A percentile compares a stretch with the other conserved stretches of the same genome.
Conservation (phyloP, 352 stramenopile genomes). For the Phytophthora uliginosa region DNA sequence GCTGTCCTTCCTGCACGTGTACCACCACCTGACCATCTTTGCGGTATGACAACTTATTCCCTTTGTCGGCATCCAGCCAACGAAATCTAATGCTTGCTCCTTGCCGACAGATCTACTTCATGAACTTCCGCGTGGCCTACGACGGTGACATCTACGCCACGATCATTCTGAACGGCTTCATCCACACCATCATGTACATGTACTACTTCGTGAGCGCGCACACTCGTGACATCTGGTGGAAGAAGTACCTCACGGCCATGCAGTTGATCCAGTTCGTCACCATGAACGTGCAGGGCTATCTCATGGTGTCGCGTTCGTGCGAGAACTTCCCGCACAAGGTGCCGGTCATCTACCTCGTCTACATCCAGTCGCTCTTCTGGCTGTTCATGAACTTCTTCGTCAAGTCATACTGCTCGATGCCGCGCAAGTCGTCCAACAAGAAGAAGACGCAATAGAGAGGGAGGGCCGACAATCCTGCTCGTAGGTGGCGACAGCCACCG, state of each 20-base stretch:
- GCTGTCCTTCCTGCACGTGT: constrained; percentile 98
- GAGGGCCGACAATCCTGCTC: constrained; percentile 5
- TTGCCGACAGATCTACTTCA: constrained; percentile 92
- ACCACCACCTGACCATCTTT: constrained; percentile 99
- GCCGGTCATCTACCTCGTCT: constrained; percentile 93
- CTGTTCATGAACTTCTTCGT: constrained; percentile 99
- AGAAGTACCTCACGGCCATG: constrained; percentile 96
- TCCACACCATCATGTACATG: constrained; percentile 99
- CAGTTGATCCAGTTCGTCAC: constrained; percentile 97
- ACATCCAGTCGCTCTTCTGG: constrained; percentile 87
- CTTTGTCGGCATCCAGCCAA: not conserved
- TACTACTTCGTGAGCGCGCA: constrained; percentile 99
- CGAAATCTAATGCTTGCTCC: constrained; percentile 8
- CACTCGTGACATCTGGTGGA: constrained; percentile 98
- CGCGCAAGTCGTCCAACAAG: constrained; percentile 48
- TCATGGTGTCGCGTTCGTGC: constrained; percentile 90
- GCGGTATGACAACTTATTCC: constrained; percentile 50
- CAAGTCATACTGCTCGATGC: constrained; percentile 90
- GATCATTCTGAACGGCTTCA: constrained; percentile 97
- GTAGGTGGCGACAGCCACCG: constrained; percentile 7
- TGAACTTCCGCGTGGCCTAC: constrained; percentile 94
- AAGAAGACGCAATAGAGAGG: constrained; percentile 67
- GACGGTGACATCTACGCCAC: constrained; percentile 98
- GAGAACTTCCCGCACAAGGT: constrained; percentile 86
- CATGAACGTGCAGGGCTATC: constrained; percentile 84